Base-by-base conservation (phyloP, 352 stramenopile genomes). In the Pythium utonaiense region DNA sequence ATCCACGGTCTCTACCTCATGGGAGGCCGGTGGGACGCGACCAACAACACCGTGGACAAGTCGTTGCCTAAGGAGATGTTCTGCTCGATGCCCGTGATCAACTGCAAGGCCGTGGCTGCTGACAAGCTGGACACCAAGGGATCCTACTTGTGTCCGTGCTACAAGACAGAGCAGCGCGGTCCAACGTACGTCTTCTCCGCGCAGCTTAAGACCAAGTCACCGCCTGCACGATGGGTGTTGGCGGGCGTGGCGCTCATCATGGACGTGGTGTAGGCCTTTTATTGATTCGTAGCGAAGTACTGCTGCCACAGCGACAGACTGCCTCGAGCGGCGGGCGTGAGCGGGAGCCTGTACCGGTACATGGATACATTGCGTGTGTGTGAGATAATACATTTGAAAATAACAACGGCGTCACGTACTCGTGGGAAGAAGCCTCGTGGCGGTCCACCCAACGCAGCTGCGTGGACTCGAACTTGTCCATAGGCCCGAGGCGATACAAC, bases 61-160 rank as follows among this genome's bases (percentile, higher is more conserved):
- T 98, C 87, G 19, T 83, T 95, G 54, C 97, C 96, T 14, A 98
- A 98, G 71, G 97, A 99, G 69, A 99, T 99, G 93, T 99, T 98
- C 65, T 98, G 81, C 38, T 56, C 80, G 22, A 98, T 99, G 93
- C 96, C 97, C 21, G 88, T 99, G 50, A 98, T 99, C 70, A 98
- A 98, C 71, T 97, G 98, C 67, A 98, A 97, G 67, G 96, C 96
- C 27, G 92, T 99, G 13, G 86, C 92, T 0, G 73, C 87, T 6
- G 96, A 99, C 66, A 98, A 98, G 60, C 85, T 97, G 3, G 96
- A 99, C 50, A 56, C 96, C 31, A 98, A 97, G 52, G 96, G 93
- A 3, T 83, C 98, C 25, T 99, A 97, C 71, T 60, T 96, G 6
- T 99, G 96, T 66, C 97, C 97, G 24, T 94, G 89, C 45, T 99